Conservation (phyloP, 2,329 filamentous ascomycete species). For the Basipetospora chlamydospora region DNA sequence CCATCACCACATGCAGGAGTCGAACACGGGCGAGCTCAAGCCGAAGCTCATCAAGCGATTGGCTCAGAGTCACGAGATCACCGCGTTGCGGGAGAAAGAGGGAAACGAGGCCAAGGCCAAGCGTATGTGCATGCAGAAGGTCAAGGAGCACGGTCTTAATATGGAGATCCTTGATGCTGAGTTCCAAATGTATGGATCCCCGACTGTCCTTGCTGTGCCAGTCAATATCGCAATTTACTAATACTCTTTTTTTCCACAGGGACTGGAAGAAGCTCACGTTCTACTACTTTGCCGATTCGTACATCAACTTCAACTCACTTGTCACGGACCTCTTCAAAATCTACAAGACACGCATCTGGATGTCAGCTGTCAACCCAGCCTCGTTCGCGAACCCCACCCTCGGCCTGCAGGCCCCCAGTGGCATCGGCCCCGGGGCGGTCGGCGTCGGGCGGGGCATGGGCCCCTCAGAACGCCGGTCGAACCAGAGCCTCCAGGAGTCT, state of each 20-base stretch:
- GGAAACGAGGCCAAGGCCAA: conserved; percentile 97
- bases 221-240: conserved; percentile 12
- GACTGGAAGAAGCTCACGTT: conserved; percentile 99
- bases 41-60: conserved; percentile 95
- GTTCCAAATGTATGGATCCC: conserved; percentile 75
- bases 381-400: conserved; percentile 74
- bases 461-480: conserved; percentile 34
- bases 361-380: conserved; percentile 96
- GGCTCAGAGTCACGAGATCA: conserved; percentile 81
- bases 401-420: conserved; percentile 54
- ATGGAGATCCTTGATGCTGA: conserved; percentile 99
- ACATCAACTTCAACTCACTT: conserved; percentile 97
- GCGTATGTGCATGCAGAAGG: conserved; percentile 90
- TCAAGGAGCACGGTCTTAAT: conserved; percentile 81
- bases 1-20: conserved; percentile 59
- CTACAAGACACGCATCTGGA: conserved; percentile 98
- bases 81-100: conserved; percentile 84
- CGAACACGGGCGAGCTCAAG: conserved; percentile 62
- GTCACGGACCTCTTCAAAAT: conserved; percentile 98
- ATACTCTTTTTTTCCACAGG: conserved; percentile 32
- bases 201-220: conserved; percentile 1
- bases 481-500: conserved; percentile 19
- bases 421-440: conserved; percentile 52
- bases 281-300: conserved; percentile 95
- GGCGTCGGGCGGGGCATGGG: conserved; percentile 29